Evolutionary conservation across 345 rosid species (phyloP), one percentile per base, ranked within the genome.

Genomic region (Ailanthus altissimus): DNA sequence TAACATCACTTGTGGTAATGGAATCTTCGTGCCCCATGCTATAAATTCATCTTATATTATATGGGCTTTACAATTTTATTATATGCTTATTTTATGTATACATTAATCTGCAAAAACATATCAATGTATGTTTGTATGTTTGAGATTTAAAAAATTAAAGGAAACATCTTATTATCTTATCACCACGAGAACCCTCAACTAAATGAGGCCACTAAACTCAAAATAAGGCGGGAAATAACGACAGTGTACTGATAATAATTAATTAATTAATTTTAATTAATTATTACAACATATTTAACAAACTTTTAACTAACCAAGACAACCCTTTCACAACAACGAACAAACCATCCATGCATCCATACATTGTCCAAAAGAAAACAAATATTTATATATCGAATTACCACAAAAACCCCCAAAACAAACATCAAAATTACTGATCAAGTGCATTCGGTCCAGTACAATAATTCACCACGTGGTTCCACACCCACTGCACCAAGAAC

Each of bases 401-500:
- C 49, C 25, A 53, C n/a, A 53, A 54, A 2, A 1, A 5, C 54
- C n/a, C 43, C 40, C 51, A n/a, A 20, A 3, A 25, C 10, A 12
- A 63, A 7, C 47, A 18, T 36, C 14, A 63, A 51, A 70, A 77
- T 61, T 57, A 87, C 87, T 89, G 88, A 83, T 95, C 99, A 14
- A 95, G 91, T 43, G 94, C 93, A 84, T 95, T 95, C 18, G 99
- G 99, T 57, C 99, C 99, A 78, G 87, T 89, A 81, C 99, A 95
- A 86, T 93, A 95, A 81, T 81, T 90, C 38, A 92, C 81, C 65
- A 91, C 71, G 71, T 85, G 92, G 76, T 89, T 95, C 99, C 99
- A 95, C 16, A 95, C 72, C 99, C 99, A 95, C 90, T 95, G 99
- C 58, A 95, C 89, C 88, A 95, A 83, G 80, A 78, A 95, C 80